Evolutionary conservation across 805 yeast species (phyloP).

Genomic region (Schizosaccharomyces cryophilus): DNA sequence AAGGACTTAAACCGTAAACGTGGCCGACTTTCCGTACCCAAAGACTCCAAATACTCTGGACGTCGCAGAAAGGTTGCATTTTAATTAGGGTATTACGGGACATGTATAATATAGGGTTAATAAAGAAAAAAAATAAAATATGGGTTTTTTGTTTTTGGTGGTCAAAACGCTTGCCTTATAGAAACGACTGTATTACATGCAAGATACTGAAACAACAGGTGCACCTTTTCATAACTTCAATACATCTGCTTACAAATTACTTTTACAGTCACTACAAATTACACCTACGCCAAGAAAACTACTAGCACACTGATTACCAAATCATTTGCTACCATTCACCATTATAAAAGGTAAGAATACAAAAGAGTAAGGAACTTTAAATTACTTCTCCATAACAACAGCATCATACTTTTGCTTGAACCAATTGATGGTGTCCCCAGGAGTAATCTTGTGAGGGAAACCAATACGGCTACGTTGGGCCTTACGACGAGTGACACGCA

Average conservation of each 20-base stretch:
- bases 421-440: conserved; percentile 91
- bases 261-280: too few relatives aligned
- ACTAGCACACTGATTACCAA: too few relatives aligned
- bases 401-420: conserved; percentile 99
- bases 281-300: too few relatives aligned
- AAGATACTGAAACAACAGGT: too few relatives aligned
- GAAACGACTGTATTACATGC: too few relatives aligned
- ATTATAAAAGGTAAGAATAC: too few relatives aligned
- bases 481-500: conserved; percentile 87
- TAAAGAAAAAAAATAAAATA: background rate
- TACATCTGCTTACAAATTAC: too few relatives aligned
- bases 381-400: conserved; percentile 38
- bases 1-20: conserved; percentile 79
- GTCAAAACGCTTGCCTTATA: too few relatives aligned
- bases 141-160: too few relatives aligned
- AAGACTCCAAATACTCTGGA: conserved; percentile 75
- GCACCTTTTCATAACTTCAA: too few relatives aligned
- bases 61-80: conserved; percentile 49
- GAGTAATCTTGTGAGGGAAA: conserved; percentile 71
- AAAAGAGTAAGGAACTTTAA: too few relatives aligned
- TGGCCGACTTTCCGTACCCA: conserved; percentile 54
- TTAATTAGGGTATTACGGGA: conserved; percentile 12
- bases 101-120: background rate
- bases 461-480: conserved; percentile 74
- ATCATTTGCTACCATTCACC: too few relatives aligned